Evolutionary conservation across 2,329 filamentous ascomycete species (phyloP), one percentile per base, ranked within the genome.

Genomic region (Hymenotorrendiella dingleyae): DNA sequence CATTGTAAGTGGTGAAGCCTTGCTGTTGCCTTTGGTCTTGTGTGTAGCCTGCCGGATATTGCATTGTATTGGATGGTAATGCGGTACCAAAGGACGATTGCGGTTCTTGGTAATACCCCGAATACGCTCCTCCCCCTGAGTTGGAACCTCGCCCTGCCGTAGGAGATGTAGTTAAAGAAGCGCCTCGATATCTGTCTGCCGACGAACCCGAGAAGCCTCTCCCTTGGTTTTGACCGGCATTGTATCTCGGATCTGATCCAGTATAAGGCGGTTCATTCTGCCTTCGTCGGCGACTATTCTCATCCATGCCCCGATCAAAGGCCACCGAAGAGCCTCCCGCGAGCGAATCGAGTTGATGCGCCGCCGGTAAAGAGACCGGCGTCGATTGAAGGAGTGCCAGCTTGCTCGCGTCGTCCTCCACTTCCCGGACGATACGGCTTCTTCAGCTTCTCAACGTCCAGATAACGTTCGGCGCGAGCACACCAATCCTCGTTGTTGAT

Each of bases 231-330:
- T 54, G 56, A 19, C 56, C 54, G 21, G 48, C 38, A 40, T 70
- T 61, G 54, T 74, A 79, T 65, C 74, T 70, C 39, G 70, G 63
- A 62, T 70, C 72, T n/a, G 73, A 73, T 60, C 69, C 65, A 60
- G 78, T 72, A 67, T 83, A 82, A 65, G 75, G 73, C 67, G 76
- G 72, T 67, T 85, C 84, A 76, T 84, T 78, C 71, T 84, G 83
- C 76, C 84, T 83, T 71, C 80, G 75, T 61, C 79, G 73, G 62
- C 76, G 79, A 67, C 77, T 78, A 70, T 82, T 78, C 68, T 84
- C 80, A 72, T 91, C 86, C 86, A 93, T 93, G 63, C 78, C 80
- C 67, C 67, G 63, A 70, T 71, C 64, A 60, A 69, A 66, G 64
- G 68, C 65, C 63, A 67, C 65, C 60, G 66, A 63, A 66, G 69